These are phyloP conservation scores for Lepidium didymum DNA, from an alignment of 345 rosid genomes.

Conservation along the genomic window DNA sequence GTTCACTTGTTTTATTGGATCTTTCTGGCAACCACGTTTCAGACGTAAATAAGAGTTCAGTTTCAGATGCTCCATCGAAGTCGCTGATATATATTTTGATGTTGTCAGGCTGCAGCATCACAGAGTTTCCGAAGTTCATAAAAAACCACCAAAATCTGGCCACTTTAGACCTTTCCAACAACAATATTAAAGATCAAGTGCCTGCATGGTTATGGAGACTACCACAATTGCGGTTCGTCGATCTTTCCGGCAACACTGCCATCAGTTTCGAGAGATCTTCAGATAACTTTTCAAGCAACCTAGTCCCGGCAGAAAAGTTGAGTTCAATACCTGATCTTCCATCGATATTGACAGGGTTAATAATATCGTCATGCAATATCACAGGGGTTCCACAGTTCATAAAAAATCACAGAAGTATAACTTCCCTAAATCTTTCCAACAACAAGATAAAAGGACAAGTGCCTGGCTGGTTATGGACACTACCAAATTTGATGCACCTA, in stretches of 20 bases:
- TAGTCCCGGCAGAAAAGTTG: neutral
- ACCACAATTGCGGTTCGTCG: neutral
- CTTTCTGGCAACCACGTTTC: neutral
- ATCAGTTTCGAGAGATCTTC: neutral
- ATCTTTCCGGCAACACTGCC: neutral
- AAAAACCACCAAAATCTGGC: neutral
- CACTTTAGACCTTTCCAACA: neutral
- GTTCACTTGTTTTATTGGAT: neutral
- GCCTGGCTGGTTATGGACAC: neutral
- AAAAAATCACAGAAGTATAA: neutral
- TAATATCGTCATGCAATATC: neutral
- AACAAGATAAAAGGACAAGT: neutral
- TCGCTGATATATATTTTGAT: neutral
- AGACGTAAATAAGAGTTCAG: neutral
- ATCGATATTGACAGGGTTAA: neutral
- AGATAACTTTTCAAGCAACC: neutral
- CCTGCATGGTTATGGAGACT: neutral
- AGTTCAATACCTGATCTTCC: neutral
- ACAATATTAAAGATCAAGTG: neutral
- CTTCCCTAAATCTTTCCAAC: neutral
- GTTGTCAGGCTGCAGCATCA: neutral
- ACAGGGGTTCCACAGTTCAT: neutral
- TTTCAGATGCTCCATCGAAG: neutral
- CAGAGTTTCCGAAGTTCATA: conserved; percentile 1
- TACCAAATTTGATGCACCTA: neutral